Evolutionary conservation across 2,329 filamentous ascomycete species (phyloP), one percentile per base, ranked within the genome.

Genomic region (Alternaria sp.): DNA sequence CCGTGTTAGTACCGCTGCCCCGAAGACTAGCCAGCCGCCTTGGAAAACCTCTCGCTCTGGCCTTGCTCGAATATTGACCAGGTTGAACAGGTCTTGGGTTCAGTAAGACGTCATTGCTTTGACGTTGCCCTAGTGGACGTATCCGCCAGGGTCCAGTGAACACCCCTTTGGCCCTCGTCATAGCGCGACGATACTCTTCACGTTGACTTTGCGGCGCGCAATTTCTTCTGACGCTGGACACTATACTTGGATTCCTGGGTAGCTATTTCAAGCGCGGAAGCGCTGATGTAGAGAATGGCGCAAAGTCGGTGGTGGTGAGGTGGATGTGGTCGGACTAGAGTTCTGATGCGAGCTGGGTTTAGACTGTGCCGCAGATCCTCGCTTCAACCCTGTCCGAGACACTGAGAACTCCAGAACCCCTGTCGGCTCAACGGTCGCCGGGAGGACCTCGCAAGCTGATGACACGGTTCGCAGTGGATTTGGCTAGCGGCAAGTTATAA

Each of bases 301-400:
- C 58, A 56, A 45, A 56, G 40, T 65, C 59, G 62, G 61, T 67
- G 53, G 61, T 72, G 63, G 66, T 69, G 70, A 70, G 65, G 71
- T 71, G 44, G 59, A 51, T 27, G 63, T 66, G 54, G 69, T 66
- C 54, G 46, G 68, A 65, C 63, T 63, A 68, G 63, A 62, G 69
- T 71, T 72, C 70, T 72, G 70, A 71, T 71, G 70, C 70, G 64
- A 56, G 64, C 65, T 67, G 59, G 68, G 70, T 72, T 72, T 72
- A 69, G 62, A 52, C 34, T 64, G 63, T 69, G 70, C 69, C 67
- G 70, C 70, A 73, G 68, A 70, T 65, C 64, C 61, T 71, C 70
- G 70, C 70, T 72, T 71, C 57, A 66, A 27, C 67, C 66, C 60
- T 61, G 60, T 65, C 61, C 65, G 69, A 73, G 66, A 72, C 70